Evolutionary conservation across 2,329 filamentous ascomycete genomes (phyloP).

Genomic region (Scedosporium minutisporum): DNA sequence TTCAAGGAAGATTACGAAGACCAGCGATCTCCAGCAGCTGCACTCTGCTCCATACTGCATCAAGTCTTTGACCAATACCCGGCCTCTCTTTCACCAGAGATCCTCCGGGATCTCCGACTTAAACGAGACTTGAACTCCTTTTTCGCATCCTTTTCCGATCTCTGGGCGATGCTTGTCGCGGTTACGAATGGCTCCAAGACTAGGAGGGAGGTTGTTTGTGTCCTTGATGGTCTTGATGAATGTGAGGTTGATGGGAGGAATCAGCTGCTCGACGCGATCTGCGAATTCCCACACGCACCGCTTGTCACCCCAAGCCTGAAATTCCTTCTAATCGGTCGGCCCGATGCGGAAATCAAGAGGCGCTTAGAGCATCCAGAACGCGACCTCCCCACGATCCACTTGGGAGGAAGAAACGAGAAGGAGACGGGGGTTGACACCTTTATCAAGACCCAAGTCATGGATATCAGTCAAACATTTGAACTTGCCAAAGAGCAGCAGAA

Average conservation of each 20-base stretch:
- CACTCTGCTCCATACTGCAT: conserved; percentile 25
- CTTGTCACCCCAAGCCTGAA: conserved; percentile 16
- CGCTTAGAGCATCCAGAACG: background rate
- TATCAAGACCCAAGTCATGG: conserved; percentile 9
- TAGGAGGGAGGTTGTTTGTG: conserved; percentile 19
- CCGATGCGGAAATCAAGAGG: conserved; percentile 16
- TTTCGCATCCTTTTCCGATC: conserved; percentile 14
- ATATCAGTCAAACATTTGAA: conserved; percentile 9
- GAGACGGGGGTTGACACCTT: conserved; percentile 12
- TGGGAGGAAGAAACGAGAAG: conserved; percentile 11
- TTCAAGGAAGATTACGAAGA: conserved; percentile 32
- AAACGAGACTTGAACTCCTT: conserved; percentile 10
- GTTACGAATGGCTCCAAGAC: conserved; percentile 8
- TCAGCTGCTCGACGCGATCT: background rate
- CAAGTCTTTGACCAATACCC: conserved; percentile 23
- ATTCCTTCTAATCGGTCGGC: conserved; percentile 25
- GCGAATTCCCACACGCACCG: background rate
- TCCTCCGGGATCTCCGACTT: conserved; percentile 9
- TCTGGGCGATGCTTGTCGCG: conserved; percentile 21
- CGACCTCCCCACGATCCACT: conserved; percentile 11
- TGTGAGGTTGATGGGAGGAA: conserved; percentile 16
- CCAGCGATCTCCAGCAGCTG: conserved; percentile 18
- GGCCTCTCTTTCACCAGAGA: conserved; percentile 13
- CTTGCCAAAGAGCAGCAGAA: conserved; percentile 9
- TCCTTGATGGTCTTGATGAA: conserved; percentile 32